phyloP scores from a whole-genome alignment of 495 filamentous ascomycete genomes.

The Letharia lupina region DNA sequence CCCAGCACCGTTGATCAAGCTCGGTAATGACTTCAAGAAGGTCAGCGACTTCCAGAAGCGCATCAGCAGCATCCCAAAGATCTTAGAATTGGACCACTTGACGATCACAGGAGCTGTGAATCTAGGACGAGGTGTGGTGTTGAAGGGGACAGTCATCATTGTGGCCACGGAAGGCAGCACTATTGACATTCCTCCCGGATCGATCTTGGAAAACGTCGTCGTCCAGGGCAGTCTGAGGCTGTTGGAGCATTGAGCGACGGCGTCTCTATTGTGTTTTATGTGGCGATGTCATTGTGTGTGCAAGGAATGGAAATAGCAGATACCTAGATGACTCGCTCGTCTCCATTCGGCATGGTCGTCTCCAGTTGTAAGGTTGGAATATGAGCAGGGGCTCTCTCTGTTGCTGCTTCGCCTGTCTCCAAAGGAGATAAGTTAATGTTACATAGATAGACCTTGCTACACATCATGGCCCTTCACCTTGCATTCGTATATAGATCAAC shows the following conservation, averaged over 20 bases:
- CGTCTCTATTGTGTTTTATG: not conserved
- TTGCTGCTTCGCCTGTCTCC: not conserved
- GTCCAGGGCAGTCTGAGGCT: slow-evolving; percentile 96
- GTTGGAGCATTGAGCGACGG: slow-evolving; percentile 67
- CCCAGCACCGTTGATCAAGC: slow-evolving; percentile 98
- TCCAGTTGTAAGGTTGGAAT: not conserved
- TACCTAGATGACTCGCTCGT: not conserved
- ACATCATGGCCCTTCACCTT: not conserved
- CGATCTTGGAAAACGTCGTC: slow-evolving; percentile 95
- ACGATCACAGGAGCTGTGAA: slow-evolving; percentile 97
- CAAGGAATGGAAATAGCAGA: not conserved
- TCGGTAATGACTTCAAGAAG: slow-evolving; percentile 99
- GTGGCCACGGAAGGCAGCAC: slow-evolving; percentile 96
- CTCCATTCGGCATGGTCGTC: not conserved
- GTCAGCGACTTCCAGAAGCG: slow-evolving; percentile 99
- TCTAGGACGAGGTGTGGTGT: slow-evolving; percentile 83
- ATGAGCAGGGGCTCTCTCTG: not conserved
- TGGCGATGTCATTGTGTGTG: not conserved
- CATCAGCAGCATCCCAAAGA: slow-evolving; percentile 92
- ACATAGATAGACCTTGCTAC: not conserved
- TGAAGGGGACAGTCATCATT: slow-evolving; percentile 99
- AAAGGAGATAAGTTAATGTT: not conserved
- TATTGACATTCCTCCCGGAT: slow-evolving; percentile 94
- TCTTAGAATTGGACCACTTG: slow-evolving; percentile 94
- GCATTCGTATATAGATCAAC: not conserved